A percentile compares a stretch with the other conserved stretches of the same genome.
These are phyloP conservation scores for Nicotiana knightiana DNA, from an alignment of 257 asterid species.

Conservation along the genomic window DNA sequence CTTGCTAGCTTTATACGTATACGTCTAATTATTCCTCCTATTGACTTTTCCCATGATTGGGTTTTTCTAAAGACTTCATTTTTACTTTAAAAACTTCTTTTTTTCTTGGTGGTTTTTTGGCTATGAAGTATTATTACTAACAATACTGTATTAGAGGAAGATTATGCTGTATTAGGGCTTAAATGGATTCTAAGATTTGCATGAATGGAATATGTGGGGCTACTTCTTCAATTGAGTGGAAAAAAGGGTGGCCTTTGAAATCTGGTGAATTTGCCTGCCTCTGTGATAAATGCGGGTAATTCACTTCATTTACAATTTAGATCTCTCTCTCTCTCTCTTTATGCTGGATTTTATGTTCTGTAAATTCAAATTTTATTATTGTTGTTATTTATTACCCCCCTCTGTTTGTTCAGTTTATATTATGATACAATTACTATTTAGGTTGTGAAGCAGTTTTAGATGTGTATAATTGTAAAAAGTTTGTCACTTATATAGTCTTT, in stretches of 20 bases:
- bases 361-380: not conserved
- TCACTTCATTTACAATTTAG: not conserved
- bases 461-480: not conserved
- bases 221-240: slow-evolving; percentile 39
- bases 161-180: slow-evolving; percentile 6
- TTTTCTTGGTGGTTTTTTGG: not conserved
- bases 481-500: not conserved
- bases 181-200: slow-evolving; percentile 35
- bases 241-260: slow-evolving; percentile 79
- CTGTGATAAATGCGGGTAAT: slow-evolving; percentile 73
- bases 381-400: not conserved
- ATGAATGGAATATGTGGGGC: slow-evolving; percentile 64
- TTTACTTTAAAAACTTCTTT: not conserved
- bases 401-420: not conserved
- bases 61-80: not conserved
- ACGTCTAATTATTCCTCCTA: not conserved
- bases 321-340: not conserved
- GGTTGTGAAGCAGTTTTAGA: not conserved
- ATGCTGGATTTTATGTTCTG: not conserved
- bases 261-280: slow-evolving; percentile 72
- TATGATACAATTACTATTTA: not conserved
- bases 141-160: slow-evolving; percentile 6
- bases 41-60: not conserved
- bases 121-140: slow-evolving; percentile 4
- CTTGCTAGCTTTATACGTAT: slow-evolving; percentile 13